Evolutionary conservation across 257 asterid species (phyloP).

Genomic region (Fraxinus cuspidata): DNA sequence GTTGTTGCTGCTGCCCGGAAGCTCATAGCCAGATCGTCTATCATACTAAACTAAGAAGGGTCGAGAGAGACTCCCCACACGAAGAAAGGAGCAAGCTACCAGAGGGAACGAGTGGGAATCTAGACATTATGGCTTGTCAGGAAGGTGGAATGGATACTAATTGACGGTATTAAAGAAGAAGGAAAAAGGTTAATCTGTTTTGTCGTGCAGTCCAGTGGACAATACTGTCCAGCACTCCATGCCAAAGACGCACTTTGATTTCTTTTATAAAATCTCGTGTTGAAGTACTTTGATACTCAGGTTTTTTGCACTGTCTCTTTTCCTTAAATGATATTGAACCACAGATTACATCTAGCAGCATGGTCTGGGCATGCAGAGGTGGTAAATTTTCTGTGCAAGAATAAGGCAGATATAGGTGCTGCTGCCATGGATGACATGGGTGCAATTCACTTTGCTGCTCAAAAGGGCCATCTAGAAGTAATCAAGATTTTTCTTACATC

Average conservation of each 20-base stretch:
- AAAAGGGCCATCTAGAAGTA: conserved; percentile 83
- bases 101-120: too few relatives aligned
- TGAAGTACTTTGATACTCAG: neutral
- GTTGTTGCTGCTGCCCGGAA: neutral
- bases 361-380: conserved; percentile 89
- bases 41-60: too few relatives aligned
- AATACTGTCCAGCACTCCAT: neutral
- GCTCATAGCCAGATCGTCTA: too few relatives aligned
- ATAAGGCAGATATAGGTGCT: conserved; percentile 88
- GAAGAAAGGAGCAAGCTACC: too few relatives aligned
- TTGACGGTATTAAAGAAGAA: neutral
- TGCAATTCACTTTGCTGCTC: conserved; percentile 95
- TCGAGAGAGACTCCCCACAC: too few relatives aligned
- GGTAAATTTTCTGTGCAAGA: conserved; percentile 73
- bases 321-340: conserved; percentile 34
- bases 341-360: conserved; percentile 93
- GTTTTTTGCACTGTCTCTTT: conserved; percentile 6
- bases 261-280: neutral
- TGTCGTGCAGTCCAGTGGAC: neutral
- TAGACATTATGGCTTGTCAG: neutral
- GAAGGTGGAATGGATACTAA: neutral
- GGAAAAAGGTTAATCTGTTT: neutral
- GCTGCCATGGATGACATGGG: conserved; percentile 99
- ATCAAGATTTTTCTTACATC: conserved; percentile 57
- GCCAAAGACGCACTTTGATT: neutral